Conservation (phyloP, 352 stramenopile species). For the Globisporangium iwayamae region DNA sequence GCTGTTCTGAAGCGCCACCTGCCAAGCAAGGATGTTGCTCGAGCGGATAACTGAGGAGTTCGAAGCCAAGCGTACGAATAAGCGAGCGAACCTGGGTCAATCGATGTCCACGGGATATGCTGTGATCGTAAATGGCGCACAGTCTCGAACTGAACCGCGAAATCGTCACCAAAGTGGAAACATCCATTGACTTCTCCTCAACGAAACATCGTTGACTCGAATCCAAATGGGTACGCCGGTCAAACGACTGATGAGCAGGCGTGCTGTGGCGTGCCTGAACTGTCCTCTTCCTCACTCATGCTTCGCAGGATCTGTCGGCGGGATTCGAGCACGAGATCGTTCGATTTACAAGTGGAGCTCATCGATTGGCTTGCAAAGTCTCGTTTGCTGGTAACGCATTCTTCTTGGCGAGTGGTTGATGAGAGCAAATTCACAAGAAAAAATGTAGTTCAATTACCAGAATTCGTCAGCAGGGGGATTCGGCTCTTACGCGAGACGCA, state of each 20-base stretch:
- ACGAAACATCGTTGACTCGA: too few species aligned
- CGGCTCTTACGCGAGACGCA: neutral
- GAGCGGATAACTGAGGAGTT: neutral
- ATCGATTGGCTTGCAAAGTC: neutral
- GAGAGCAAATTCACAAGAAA: neutral
- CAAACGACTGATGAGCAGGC: neutral
- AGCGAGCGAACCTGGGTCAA: neutral
- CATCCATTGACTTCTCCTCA: too few species aligned
- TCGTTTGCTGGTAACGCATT: neutral
- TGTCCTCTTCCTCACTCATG: neutral
- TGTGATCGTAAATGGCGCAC: neutral
- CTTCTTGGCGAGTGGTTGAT: too few species aligned
- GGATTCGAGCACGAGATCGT: neutral
- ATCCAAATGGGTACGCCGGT: neutral
- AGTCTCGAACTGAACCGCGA: neutral
- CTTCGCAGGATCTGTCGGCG: neutral
- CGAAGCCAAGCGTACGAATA: neutral
- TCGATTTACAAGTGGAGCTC: neutral
- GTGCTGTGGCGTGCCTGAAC: neutral
- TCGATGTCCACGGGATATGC: neutral
- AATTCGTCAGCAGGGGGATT: neutral
- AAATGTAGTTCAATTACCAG: constrained; percentile 1
- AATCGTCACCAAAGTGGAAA: neutral
- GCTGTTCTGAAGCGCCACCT: neutral
- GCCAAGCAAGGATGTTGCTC: neutral